Percentiles rank a stretch among this genome's conserved stretches.
These are phyloP conservation scores for Picea abies DNA, from an alignment of 83 land plant species.

Conservation along the genomic window DNA sequence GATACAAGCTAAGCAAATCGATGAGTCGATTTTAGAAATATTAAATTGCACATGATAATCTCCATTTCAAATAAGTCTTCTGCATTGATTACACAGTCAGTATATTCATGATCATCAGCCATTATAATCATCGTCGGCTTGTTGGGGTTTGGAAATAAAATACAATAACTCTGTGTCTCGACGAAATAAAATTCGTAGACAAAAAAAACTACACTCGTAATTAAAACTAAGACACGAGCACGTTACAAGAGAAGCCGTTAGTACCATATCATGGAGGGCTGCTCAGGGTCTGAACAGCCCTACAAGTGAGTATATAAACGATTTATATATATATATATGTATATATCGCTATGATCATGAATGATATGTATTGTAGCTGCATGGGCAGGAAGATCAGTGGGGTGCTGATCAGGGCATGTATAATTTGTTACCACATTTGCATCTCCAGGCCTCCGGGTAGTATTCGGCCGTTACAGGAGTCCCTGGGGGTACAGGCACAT, in stretches of 20 bases:
- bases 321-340: not conserved
- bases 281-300: not conserved
- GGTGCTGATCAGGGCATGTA: conserved; percentile 58
- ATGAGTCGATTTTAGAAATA: not conserved
- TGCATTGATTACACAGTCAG: not conserved
- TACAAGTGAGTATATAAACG: not conserved
- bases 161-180: not conserved
- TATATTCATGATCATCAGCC: not conserved
- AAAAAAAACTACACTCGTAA: not conserved
- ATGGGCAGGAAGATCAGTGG: not conserved
- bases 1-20: not conserved
- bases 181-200: conserved; percentile 1
- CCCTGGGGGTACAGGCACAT: conserved; percentile 65
- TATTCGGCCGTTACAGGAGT: conserved; percentile 55
- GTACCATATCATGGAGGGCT: not conserved
- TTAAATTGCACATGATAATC: not conserved
- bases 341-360: not conserved
- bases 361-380: not conserved
- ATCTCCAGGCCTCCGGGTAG: conserved; percentile 82
- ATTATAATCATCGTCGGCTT: not conserved
- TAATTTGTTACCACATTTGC: conserved; percentile 70
- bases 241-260: conserved; percentile 2
- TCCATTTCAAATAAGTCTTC: not conserved
- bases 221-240: not conserved
- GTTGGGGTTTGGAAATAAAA: not conserved